Conservation (phyloP, 768 basidiomycete species). For the Pisolithus orientalis region DNA sequence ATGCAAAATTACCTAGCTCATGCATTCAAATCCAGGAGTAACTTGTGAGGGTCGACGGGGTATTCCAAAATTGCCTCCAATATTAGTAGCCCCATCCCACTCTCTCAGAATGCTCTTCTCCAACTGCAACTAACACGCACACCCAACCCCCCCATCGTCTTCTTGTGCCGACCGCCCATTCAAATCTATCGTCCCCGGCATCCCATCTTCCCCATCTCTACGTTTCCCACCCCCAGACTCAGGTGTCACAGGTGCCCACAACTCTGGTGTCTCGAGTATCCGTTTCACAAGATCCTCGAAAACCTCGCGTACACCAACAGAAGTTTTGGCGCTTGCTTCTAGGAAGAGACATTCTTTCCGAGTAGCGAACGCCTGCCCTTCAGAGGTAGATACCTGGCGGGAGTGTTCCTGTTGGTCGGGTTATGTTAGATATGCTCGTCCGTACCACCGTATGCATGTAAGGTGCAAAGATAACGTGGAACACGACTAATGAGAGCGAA, state of each 20-base stretch:
- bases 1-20: too few relatives aligned
- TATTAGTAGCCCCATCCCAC: too few relatives aligned
- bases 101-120: too few relatives aligned
- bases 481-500: too few relatives aligned
- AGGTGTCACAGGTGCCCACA: conserved; percentile 29
- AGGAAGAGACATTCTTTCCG: conserved; percentile 73
- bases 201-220: conserved; percentile 19
- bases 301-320: too few relatives aligned
- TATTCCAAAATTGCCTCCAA: too few relatives aligned
- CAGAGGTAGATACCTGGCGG: conserved; percentile 73
- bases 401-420: conserved; percentile 66
- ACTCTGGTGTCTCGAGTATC: conserved; percentile 78
- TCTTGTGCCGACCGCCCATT: not conserved
- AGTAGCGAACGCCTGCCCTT: conserved; percentile 74
- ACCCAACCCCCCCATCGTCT: too few relatives aligned
- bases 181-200: conserved; percentile 38
- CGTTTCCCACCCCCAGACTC: not conserved
- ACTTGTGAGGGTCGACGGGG: too few relatives aligned
- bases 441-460: not conserved
- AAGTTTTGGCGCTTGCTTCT: too few relatives aligned
- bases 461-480: too few relatives aligned
- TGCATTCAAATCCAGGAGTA: too few relatives aligned
- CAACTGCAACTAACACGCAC: too few relatives aligned
- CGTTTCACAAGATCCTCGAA: conserved; percentile 60
- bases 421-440: not conserved